Evolutionary conservation across 2,329 filamentous ascomycete species (phyloP).

Genomic region (Thelonectria discophora): DNA sequence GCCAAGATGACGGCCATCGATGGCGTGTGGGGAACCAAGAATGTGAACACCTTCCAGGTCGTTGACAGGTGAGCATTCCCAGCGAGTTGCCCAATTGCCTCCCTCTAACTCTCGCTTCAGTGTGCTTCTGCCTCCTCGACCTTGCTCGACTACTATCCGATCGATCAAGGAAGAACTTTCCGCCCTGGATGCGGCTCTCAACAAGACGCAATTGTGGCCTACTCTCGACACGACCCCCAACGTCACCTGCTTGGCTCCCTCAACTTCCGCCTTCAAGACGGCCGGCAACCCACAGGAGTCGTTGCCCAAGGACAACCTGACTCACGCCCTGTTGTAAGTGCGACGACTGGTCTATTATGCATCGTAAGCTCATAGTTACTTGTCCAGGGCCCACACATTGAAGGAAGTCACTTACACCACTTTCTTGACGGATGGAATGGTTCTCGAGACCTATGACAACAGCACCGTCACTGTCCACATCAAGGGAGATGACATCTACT

Average conservation of each 20-base stretch:
- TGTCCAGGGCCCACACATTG: conserved; percentile 29
- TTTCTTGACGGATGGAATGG: conserved; percentile 28
- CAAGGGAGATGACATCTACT: conserved; percentile 30
- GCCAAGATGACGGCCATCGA: conserved; percentile 34
- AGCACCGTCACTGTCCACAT: conserved; percentile 27
- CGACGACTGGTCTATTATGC: fast-evolving
- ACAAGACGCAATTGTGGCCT: conserved; percentile 28
- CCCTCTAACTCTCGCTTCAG: neutral
- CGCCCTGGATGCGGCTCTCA: conserved; percentile 25
- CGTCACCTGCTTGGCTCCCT: conserved; percentile 36
- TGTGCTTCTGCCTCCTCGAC: conserved; percentile 26
- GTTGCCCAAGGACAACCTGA: conserved; percentile 23
- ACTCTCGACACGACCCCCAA: conserved; percentile 29
- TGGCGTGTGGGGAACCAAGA: conserved; percentile 32
- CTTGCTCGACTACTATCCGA: conserved; percentile 31
- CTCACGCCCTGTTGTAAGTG: conserved; percentile 25
- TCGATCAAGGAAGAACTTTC: conserved; percentile 19
- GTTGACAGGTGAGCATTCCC: conserved; percentile 28
- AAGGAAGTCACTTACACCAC: conserved; percentile 33
- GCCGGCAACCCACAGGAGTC: conserved; percentile 27
- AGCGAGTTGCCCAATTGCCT: neutral
- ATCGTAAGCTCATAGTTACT: neutral
- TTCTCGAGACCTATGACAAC: conserved; percentile 30
- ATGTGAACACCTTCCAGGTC: conserved; percentile 31
- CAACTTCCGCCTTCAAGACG: conserved; percentile 28